A percentile compares a stretch with the other conserved stretches of the same genome.
These are phyloP conservation scores for Candida labiduridarum DNA, from an alignment of 1,139 yeast species.

Conservation along the genomic window DNA sequence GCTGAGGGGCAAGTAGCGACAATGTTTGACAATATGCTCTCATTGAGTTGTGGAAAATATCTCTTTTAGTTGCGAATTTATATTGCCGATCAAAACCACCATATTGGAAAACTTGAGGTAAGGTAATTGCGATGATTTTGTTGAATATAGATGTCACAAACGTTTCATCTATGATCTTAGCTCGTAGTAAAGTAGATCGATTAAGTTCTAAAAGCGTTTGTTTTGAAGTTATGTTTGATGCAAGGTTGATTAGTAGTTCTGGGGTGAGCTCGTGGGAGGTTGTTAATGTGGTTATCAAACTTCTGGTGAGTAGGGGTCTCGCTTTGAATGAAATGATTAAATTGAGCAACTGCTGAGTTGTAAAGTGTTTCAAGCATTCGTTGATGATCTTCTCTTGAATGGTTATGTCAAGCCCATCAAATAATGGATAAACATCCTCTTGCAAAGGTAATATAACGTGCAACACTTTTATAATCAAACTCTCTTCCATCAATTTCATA, in stretches of 20 bases:
- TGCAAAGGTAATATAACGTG: conserved; percentile 1
- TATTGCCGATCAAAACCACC: conserved; percentile 21
- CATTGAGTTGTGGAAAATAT: conserved; percentile 27
- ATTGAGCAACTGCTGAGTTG: not conserved
- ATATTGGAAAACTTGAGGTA: conserved; percentile 4
- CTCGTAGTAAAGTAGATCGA: conserved; percentile 12
- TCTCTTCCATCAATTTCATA: not conserved
- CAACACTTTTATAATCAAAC: not conserved
- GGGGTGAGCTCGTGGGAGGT: not conserved
- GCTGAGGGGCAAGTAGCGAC: conserved; percentile 23
- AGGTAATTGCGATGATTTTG: conserved; percentile 5
- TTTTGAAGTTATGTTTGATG: conserved; percentile 4
- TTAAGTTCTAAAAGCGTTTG: conserved; percentile 15
- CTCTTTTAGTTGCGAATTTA: conserved; percentile 17
- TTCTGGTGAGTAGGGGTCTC: not conserved
- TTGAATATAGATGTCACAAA: conserved; percentile 8
- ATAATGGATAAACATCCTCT: not conserved
- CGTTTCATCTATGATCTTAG: conserved; percentile 7
- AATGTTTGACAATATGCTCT: conserved; percentile 34
- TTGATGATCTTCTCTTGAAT: not conserved
- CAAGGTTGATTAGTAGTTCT: conserved; percentile 2
- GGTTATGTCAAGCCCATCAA: not conserved
- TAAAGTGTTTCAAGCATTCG: not conserved
- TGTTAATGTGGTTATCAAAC: conserved; percentile 5
- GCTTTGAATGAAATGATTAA: not conserved